Conservation (phyloP, 75 land plant genomes). For the Cunninghamia lanceolata region DNA sequence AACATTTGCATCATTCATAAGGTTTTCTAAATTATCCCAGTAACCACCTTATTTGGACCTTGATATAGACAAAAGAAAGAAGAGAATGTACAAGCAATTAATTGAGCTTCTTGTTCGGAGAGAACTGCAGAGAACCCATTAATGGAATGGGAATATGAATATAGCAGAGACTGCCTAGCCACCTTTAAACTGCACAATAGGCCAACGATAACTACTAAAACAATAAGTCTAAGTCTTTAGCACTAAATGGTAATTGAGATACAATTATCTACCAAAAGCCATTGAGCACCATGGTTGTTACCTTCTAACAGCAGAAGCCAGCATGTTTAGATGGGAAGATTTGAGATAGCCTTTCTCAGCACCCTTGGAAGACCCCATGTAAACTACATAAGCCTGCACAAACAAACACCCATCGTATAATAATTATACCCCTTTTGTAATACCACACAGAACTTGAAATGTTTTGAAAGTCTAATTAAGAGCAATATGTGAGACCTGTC, state of each 20-base stretch:
- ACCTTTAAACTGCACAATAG: not conserved
- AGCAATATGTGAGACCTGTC: not conserved
- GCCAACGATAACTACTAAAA: not conserved
- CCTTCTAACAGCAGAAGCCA: constrained; percentile 11
- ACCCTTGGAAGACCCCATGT: constrained; percentile 9
- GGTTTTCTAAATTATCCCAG: not conserved
- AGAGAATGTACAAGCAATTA: constrained; percentile 5
- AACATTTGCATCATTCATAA: not conserved
- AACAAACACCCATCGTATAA: not conserved
- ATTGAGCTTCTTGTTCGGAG: constrained; percentile 1
- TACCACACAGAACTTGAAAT: not conserved
- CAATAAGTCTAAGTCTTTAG: not conserved
- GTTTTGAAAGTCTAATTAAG: not conserved
- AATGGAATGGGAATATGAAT: constrained; percentile 5
- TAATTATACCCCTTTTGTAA: not conserved
- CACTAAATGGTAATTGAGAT: not conserved
- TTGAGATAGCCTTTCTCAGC: not conserved
- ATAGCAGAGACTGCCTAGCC: not conserved
- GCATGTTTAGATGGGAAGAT: constrained; percentile 10
- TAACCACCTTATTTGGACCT: not conserved
- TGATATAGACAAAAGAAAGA: not conserved
- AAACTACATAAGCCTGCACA: constrained; percentile 11
- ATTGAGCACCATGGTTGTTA: not conserved
- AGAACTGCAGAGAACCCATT: constrained; percentile 13
- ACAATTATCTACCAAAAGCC: no score